Base-by-base conservation (phyloP, 148 eudicot species). In the Rhododendron williamsianum region DNA sequence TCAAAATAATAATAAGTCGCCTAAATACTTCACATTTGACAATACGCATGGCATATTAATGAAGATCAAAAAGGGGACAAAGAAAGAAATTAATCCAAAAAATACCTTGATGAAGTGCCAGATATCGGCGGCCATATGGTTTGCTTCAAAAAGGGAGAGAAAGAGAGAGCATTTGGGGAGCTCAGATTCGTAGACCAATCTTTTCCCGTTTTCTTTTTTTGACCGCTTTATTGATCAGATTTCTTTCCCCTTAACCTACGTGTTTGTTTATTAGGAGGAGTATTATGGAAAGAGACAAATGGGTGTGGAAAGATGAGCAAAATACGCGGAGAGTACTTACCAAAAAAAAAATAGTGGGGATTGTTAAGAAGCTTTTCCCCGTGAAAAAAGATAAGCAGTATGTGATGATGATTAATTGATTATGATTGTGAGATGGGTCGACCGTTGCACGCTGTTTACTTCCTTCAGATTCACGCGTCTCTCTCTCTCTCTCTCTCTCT, bases 41-140 rank as follows among this genome's bases (percentile, higher is more conserved):
- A 33, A 27, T 18, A 3, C 10, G 8, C 41, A 48, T 43, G 7
- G 33, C 4, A 38, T 46, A 54, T 35, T 12, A 2, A 43, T 7
- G 23, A 67, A 36, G 36, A 51, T 49, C 38, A 51, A 21, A 51
- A 35, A 4, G 36, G 67, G 67, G 52, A 41, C 10, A 4, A 4
- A 15, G 0, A 10, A 4, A 8, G 41, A 12, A 52, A 56, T 11
- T 2, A 12, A 58, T 52, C 65, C 36, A 35, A 54, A 16, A 43
- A 51, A n/a, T 52, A 93, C 93, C 92, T 86, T 90, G 56, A 74
- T 33, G 82, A 88, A 82, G 76, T 84, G 58, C 80, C 88, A 84
- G 85, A 88, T 89, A 89, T 82, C 89, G 46, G 91, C 91, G 16
- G 90, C 88, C 95, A 93, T 93, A 33, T 35, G 51, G 51, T n/a